Conservation (phyloP, 1,284 basidiomycete species). For the Leccinum ambiguum region DNA sequence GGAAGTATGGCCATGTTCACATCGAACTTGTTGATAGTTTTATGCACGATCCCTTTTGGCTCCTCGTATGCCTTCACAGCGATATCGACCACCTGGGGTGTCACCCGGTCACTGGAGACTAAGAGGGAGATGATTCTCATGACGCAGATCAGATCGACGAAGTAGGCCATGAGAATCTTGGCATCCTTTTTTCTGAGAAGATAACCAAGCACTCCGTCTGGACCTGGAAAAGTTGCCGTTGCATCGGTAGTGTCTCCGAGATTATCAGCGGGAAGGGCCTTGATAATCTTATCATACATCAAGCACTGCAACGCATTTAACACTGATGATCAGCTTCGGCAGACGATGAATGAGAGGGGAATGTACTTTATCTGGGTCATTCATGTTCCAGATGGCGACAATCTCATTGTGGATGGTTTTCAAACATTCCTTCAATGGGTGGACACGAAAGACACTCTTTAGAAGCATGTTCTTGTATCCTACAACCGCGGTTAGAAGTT, state of each 20-base stretch:
- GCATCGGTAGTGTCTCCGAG: background rate
- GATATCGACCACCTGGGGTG: background rate
- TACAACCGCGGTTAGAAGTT: background rate
- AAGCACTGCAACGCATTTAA: background rate
- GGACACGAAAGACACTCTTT: background rate
- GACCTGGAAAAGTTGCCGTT: background rate
- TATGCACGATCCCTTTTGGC: slow-evolving; percentile 3
- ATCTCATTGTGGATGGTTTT: background rate
- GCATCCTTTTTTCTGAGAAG: slow-evolving; percentile 11
- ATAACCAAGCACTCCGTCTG: background rate
- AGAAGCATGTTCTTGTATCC: background rate
- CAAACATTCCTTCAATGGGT: background rate
- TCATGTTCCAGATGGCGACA: background rate
- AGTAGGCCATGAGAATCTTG: slow-evolving; percentile 25
- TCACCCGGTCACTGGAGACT: background rate
- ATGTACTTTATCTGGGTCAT: background rate
- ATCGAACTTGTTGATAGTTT: slow-evolving; percentile 1
- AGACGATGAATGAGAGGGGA: background rate
- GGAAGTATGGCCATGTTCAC: slow-evolving; percentile 2
- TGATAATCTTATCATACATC: background rate
- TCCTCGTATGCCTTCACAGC: slow-evolving; percentile 4
- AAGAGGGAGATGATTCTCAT: slow-evolving; percentile 25
- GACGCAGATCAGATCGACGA: slow-evolving; percentile 25
- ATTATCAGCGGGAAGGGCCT: background rate
- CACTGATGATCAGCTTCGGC: background rate